These are phyloP conservation scores for Prunus padus DNA, from an alignment of 306 rosid genomes.

Conservation along the genomic window DNA sequence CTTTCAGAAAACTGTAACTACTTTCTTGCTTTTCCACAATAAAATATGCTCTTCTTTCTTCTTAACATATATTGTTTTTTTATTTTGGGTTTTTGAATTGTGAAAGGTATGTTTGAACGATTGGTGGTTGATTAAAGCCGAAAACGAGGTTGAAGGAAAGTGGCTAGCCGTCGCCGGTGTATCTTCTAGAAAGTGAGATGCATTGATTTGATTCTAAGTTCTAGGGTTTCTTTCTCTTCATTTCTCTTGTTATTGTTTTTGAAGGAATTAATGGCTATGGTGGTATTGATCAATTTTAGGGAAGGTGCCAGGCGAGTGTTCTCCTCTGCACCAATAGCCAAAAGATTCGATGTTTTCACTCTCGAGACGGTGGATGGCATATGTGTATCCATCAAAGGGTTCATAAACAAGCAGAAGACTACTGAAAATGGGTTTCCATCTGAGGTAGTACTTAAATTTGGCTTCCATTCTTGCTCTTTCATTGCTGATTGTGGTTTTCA, in stretches of 20 bases:
- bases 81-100: neutral
- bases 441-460: slow-evolving; percentile 49
- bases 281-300: slow-evolving; percentile 31
- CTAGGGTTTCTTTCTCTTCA: slow-evolving; percentile 23
- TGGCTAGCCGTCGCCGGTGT: slow-evolving; percentile 60
- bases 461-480: neutral
- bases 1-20: neutral
- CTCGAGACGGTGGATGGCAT: slow-evolving; percentile 69
- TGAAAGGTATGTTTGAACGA: slow-evolving; percentile 47
- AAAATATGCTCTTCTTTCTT: neutral
- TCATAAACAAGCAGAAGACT: slow-evolving; percentile 52
- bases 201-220: slow-evolving; percentile 10
- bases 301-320: slow-evolving; percentile 49
- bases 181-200: slow-evolving; percentile 39
- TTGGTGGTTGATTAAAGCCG: slow-evolving; percentile 66
- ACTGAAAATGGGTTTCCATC: slow-evolving; percentile 52
- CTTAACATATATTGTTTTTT: neutral
- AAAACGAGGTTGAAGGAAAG: slow-evolving; percentile 37
- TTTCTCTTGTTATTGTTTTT: neutral
- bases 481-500: neutral
- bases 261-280: neutral
- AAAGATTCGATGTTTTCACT: slow-evolving; percentile 47
- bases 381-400: slow-evolving; percentile 40
- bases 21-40: neutral
- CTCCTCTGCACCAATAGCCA: slow-evolving; percentile 57